Evolutionary conservation across 2,329 filamentous ascomycete species (phyloP), one percentile per base, ranked within the genome.

Genomic region (Raffaelea deltoideospora): DNA sequence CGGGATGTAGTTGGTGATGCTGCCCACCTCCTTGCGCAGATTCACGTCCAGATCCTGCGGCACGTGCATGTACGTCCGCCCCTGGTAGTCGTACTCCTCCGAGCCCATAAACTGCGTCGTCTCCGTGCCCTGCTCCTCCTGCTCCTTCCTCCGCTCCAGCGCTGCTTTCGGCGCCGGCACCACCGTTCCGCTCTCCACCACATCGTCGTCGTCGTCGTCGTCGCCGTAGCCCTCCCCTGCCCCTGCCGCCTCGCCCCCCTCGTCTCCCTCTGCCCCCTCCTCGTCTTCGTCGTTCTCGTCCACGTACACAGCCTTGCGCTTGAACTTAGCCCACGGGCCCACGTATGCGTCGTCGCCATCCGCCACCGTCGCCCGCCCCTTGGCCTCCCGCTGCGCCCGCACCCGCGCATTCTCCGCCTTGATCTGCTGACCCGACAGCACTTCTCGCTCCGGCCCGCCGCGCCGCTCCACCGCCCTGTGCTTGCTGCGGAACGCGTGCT

Each of bases 1-100:
- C 27, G 90, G 90, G 39, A 92, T 84, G 53, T 76, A 98, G 56
- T 94, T 96, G 53, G 87, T 87, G 52, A 73, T 58, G 51, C 78
- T 86, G 48, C 82, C 83, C 31, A 67, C 56, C 42, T 92, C 85
- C 59, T 90, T 92, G 45, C 69, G 72, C 48, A 98, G 65, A 53
- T 93, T 82, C 53, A 94, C 65, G 51, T 85, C 83, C 58, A 94
- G 62, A 54, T 94, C 87, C 55, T 85, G 86, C 4, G 90, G 90
- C 32, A 96, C 69, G 58, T 98, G 90, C 88, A 98, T 95, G 55
- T 45, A 98, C 24, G 88, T 93, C 45, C 90, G 70, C 33, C 90
- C 90, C 55, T 92, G 82, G 61, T 98, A 98, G 56, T 98, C 90
- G 63, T 77, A 79, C 58, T 90, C 66, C 52, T 82, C 67, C 29